A percentile compares a stretch with the other conserved stretches of the same genome.
Evolutionary conservation across 495 filamentous ascomycete genomes (phyloP).

Genomic region (Neurospora pannonica): DNA sequence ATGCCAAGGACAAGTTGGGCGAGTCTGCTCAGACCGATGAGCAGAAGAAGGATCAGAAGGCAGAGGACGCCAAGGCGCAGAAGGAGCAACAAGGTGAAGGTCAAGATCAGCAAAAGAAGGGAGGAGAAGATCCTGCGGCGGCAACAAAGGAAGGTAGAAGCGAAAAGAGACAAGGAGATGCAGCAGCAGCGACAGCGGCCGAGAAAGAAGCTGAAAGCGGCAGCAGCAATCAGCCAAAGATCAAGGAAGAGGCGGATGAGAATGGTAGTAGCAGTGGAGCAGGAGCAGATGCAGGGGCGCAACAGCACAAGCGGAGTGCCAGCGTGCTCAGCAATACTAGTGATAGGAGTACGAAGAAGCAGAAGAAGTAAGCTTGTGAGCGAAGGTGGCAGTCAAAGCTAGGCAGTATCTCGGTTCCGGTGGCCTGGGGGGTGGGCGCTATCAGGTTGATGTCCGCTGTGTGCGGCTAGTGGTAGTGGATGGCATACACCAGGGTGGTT

Average conservation of each 20-base stretch:
- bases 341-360: conserved; percentile 62
- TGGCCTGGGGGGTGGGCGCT: not conserved
- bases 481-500: not conserved
- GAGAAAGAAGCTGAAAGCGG: not conserved
- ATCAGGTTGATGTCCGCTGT: not conserved
- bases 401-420: not conserved
- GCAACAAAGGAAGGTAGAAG: conserved; percentile 1
- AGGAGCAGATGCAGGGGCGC: not conserved
- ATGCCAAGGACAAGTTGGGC: not conserved
- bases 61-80: not conserved
- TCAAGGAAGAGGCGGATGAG: conserved; percentile 11
- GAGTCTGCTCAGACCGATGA: conserved; percentile 8
- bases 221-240: conserved; percentile 3
- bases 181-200: not conserved
- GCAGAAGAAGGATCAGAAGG: conserved; percentile 2
- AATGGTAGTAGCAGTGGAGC: not conserved
- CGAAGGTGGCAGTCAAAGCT: not conserved
- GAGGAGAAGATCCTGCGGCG: not conserved
- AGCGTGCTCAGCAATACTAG: conserved; percentile 61
- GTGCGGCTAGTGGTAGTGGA: not conserved
- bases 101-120: not conserved
- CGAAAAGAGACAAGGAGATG: not conserved
- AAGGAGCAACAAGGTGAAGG: not conserved
- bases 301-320: conserved; percentile 58
- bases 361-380: conserved; percentile 47